phyloP scores from a whole-genome alignment of 2,329 filamentous ascomycete genomes.

The Pezicula radicicola region DNA sequence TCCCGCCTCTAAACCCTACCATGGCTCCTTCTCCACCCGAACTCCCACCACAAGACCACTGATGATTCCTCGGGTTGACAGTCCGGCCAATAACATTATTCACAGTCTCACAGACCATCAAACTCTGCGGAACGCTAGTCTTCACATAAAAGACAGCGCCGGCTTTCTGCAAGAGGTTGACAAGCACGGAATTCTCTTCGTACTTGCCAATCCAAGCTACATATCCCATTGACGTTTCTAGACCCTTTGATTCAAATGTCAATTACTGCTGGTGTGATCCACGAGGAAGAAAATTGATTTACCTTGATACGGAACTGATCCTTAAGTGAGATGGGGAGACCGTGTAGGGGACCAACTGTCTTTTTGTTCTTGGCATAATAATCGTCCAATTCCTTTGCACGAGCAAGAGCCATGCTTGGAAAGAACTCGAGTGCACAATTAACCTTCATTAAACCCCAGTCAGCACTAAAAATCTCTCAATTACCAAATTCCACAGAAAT shows the following conservation, averaged over 20 bases:
- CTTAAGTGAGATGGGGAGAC: slow-evolving; percentile 53
- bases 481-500: background rate
- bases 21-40: slow-evolving; percentile 28
- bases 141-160: slow-evolving; percentile 33
- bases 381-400: slow-evolving; percentile 40
- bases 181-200: slow-evolving; percentile 24
- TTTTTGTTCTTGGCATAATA: slow-evolving; percentile 32
- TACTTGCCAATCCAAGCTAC: slow-evolving; percentile 24
- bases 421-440: slow-evolving; percentile 42
- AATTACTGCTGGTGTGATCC: background rate
- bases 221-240: slow-evolving; percentile 42
- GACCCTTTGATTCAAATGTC: slow-evolving; percentile 31
- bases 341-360: slow-evolving; percentile 46
- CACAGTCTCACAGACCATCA: slow-evolving; percentile 31
- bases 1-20: slow-evolving; percentile 20
- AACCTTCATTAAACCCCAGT: slow-evolving; percentile 1
- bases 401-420: slow-evolving; percentile 39
- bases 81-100: slow-evolving; percentile 40
- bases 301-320: slow-evolving; percentile 60
- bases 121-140: slow-evolving; percentile 23
- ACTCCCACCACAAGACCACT: slow-evolving; percentile 23
- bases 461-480: background rate
- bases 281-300: slow-evolving; percentile 8
- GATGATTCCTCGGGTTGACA: slow-evolving; percentile 33
- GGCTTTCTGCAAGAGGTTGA: slow-evolving; percentile 29